A percentile compares a stretch with the other conserved stretches of the same genome.
Conservation (phyloP, 2,329 filamentous ascomycete species). For the Epichloe sibirici region DNA sequence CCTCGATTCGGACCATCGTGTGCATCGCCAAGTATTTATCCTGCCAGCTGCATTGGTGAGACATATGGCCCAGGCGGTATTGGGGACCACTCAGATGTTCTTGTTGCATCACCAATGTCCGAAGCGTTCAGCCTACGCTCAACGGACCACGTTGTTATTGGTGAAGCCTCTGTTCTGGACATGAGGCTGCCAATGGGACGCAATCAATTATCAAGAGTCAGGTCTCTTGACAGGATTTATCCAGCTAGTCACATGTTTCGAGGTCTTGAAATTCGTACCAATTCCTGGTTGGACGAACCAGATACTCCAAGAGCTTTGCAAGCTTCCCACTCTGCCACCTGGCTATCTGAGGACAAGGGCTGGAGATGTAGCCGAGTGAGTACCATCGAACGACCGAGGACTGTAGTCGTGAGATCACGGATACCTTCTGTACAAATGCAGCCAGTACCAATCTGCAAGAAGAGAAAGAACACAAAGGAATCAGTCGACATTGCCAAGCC, state of each 20-base stretch:
- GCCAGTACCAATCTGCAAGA: conserved; percentile 18
- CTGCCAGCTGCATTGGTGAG: conserved; percentile 25
- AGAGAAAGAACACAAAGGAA: conserved; percentile 16
- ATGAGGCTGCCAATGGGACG: conserved; percentile 17
- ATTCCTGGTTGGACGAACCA: conserved; percentile 10
- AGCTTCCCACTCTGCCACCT: conserved; percentile 17
- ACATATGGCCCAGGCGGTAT: conserved; percentile 13
- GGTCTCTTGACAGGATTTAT: conserved; percentile 26
- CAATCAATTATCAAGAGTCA: conserved; percentile 18
- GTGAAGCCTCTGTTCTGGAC: conserved; percentile 27
- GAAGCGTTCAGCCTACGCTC: conserved; percentile 23
- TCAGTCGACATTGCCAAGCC: conserved; percentile 9
- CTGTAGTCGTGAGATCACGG: conserved; percentile 17
- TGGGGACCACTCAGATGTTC: conserved; percentile 10
- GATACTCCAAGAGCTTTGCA: conserved; percentile 7
- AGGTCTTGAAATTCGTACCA: conserved; percentile 18
- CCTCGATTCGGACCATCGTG: conserved; percentile 9
- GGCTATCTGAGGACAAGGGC: conserved; percentile 13
- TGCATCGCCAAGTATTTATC: conserved; percentile 11
- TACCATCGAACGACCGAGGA: conserved; percentile 15
- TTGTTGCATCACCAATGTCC: conserved; percentile 19
- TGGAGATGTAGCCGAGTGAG: conserved; percentile 12
- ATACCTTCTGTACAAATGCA: conserved; percentile 17
- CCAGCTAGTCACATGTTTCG: conserved; percentile 18
- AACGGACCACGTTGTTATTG: conserved; percentile 26